Evolutionary conservation across 441 rosid genomes (phyloP).

Genomic region (Adansonia madagascariensis): DNA sequence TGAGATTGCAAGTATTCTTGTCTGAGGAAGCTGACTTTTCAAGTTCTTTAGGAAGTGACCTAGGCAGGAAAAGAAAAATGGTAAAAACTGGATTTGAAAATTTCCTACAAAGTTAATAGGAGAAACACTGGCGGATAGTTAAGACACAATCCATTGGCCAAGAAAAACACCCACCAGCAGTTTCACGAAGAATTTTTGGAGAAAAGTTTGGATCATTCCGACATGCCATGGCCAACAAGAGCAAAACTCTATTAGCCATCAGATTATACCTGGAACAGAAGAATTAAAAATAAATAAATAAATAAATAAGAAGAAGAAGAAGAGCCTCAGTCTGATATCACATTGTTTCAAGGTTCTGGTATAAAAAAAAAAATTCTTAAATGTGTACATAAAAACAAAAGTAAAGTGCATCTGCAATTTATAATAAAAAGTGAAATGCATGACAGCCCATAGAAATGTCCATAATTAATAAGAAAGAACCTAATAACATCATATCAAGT

Average conservation of each 20-base stretch:
- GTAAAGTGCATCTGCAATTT: constrained; percentile 5
- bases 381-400: constrained; percentile 2
- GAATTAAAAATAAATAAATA: constrained; percentile 13
- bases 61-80: constrained; percentile 43
- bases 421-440: constrained; percentile 23
- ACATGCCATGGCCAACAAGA: constrained; percentile 92
- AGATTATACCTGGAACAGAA: constrained; percentile 76
- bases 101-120: constrained; percentile 18
- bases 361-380: constrained; percentile 19
- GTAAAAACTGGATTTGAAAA: constrained; percentile 10
- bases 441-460: not conserved
- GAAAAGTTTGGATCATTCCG: constrained; percentile 73
- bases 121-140: constrained; percentile 26
- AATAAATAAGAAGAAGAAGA: not conserved
- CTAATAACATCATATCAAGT: constrained; percentile 26
- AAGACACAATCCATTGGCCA: constrained; percentile 25
- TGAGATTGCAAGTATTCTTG: constrained; percentile 98
- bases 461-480: constrained; percentile 19
- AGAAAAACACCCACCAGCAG: constrained; percentile 73
- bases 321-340: constrained; percentile 18
- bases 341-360: constrained; percentile 25
- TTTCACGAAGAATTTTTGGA: constrained; percentile 77
- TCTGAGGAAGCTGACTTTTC: constrained; percentile 99
- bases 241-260: constrained; percentile 98
- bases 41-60: constrained; percentile 96